phyloP scores from a whole-genome alignment of 2,329 filamentous ascomycete species.

The Emericellopsis atlantica region DNA sequence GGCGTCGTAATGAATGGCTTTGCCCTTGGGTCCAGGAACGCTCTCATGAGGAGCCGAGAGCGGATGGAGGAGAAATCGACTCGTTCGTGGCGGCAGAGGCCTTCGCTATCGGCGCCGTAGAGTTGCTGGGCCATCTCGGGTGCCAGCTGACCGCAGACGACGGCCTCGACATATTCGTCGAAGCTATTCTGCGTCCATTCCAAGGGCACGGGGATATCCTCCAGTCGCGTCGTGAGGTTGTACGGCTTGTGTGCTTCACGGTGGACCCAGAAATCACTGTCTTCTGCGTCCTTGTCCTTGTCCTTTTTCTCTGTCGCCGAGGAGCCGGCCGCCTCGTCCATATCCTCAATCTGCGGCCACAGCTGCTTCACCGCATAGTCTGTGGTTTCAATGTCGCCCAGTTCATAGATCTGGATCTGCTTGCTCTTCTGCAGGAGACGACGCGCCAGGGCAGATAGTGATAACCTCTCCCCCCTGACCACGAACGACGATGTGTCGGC shows the following conservation, averaged over 20 bases:
- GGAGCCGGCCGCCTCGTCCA: background rate
- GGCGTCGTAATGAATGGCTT: constrained; percentile 20
- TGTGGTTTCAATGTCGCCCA: constrained; percentile 20
- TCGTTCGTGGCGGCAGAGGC: background rate
- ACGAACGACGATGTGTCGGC: constrained; percentile 18
- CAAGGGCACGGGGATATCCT: constrained; percentile 23
- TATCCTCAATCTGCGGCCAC: constrained; percentile 17
- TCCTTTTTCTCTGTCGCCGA: constrained; percentile 5
- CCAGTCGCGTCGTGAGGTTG: constrained; percentile 17
- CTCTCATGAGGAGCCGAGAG: constrained; percentile 21
- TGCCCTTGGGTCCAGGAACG: constrained; percentile 23
- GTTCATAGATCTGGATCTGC: constrained; percentile 19
- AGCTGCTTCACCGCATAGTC: constrained; percentile 21
- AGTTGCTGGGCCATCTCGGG: constrained; percentile 17
- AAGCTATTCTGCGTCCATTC: constrained; percentile 29
- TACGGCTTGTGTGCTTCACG: background rate
- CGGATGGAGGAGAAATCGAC: constrained; percentile 24
- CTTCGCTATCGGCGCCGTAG: background rate
- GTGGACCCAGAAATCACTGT: constrained; percentile 5
- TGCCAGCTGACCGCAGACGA: constrained; percentile 24
- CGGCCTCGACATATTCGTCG: constrained; percentile 24
- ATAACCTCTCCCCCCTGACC: constrained; percentile 16
- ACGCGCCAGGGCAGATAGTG: constrained; percentile 18
- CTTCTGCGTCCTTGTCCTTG: background rate
- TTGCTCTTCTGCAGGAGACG: constrained; percentile 16